Base-by-base conservation (phyloP, 768 basidiomycete species). In the Royoungia palumana region DNA sequence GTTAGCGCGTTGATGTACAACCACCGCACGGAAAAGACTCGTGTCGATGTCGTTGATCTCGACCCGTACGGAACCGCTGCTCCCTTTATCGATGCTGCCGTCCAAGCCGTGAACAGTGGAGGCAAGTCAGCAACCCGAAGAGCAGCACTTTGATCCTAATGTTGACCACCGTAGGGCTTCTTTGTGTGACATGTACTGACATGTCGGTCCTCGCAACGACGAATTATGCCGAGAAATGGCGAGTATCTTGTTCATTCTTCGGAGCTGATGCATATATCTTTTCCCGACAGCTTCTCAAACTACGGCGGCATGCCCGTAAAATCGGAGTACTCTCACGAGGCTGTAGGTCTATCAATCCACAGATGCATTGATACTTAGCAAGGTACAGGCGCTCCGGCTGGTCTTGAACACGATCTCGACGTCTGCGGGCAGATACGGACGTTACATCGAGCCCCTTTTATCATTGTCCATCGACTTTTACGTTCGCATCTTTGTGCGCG, bases 141-240 rank as follows among this genome's bases (percentile, higher is more conserved):
- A 30, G 10, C 21, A 21, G 41, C 10, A 9, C 13, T n/a, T 20
- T 32, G 42, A 50, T 24, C 30, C 41, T 20, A 40, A 44, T 36
- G 34, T 38, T 49, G 49, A 37, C 12, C n/a, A 19, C 52, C 5
- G 38, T 21, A 35, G 94, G 95, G 44, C 70, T 99, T 25, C 74
- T 99, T 2, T 94, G 91, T 59, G 85, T 99, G 34, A 99, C 96
- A 21, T 98, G 96, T 70, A 99, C 96, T 1, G 96, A 99, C 66
- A 75, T 96, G 51, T 81, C 93, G 7, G 94, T 99, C 10, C 76
- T 98, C 20, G 96, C 94, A 0, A 94, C 93, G 2, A 83, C 79
- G 11, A 97, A 97, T 64, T 96, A 89, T 65, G 87, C 94, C 4
- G 96, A 99, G 66, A 99, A 99, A 81, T 94, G 92, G 95, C 92